These are phyloP conservation scores for Plasmopara muralis DNA, from an alignment of 352 stramenopile genomes.

Conservation along the genomic window DNA sequence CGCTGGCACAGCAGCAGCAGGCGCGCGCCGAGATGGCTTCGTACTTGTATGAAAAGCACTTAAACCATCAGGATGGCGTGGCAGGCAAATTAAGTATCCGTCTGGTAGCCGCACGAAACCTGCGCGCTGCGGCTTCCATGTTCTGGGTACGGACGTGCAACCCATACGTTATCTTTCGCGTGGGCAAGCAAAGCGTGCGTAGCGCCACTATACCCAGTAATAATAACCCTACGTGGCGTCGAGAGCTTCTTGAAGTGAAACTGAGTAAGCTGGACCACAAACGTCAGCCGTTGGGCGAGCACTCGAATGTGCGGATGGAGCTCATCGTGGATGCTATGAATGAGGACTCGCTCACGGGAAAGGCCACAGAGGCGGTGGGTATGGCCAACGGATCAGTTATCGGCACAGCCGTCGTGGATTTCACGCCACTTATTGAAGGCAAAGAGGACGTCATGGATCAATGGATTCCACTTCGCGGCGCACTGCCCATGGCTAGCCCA, in stretches of 20 bases:
- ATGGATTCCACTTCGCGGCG: slow-evolving; percentile 66
- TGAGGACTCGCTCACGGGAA: slow-evolving; percentile 69
- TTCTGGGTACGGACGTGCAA: slow-evolving; percentile 81
- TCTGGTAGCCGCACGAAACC: slow-evolving; percentile 60
- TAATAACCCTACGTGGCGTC: slow-evolving; percentile 69
- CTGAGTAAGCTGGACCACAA: slow-evolving; percentile 65
- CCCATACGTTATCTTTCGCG: slow-evolving; percentile 79
- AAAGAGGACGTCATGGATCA: slow-evolving; percentile 75
- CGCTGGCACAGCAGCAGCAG: slow-evolving; percentile 23
- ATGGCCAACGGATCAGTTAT: slow-evolving; percentile 75
- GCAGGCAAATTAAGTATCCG: slow-evolving; percentile 67
- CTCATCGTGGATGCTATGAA: slow-evolving; percentile 79
- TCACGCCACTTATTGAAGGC: slow-evolving; percentile 63
- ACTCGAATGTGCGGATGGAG: slow-evolving; percentile 69
- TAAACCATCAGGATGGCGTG: slow-evolving; percentile 65
- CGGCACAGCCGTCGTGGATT: slow-evolving; percentile 56
- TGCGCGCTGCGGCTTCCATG: slow-evolving; percentile 66
- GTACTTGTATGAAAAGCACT: slow-evolving; percentile 77
- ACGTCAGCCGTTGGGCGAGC: slow-evolving; percentile 41
- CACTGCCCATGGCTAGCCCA: slow-evolving; percentile 10
- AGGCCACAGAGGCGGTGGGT: slow-evolving; percentile 69
- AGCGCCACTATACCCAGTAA: slow-evolving; percentile 65
- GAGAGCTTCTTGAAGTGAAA: slow-evolving; percentile 69
- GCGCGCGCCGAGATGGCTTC: slow-evolving; percentile 41
- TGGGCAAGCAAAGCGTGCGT: slow-evolving; percentile 60